These are phyloP conservation scores for Blattamonas nauphoetae DNA, from an alignment of 78 protist species.

Conservation along the genomic window DNA sequence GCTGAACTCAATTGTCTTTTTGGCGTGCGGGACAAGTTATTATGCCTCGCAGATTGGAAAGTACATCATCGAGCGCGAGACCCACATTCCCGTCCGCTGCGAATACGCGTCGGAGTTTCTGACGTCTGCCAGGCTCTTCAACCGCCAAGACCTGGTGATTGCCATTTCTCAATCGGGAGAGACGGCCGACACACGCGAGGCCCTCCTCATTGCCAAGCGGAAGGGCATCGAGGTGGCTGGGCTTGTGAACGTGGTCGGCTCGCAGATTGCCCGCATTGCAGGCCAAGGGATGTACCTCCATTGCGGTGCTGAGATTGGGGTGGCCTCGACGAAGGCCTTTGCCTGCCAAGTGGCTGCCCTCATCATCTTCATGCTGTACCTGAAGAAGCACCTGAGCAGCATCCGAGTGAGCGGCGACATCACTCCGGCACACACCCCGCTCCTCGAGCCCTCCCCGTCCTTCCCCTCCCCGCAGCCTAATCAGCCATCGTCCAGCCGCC, in stretches of 20 bases:
- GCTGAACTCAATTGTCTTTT: constrained; percentile 50
- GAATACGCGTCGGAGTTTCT: constrained; percentile 42
- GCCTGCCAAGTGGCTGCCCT: constrained; percentile 64
- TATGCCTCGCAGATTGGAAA: constrained; percentile 47
- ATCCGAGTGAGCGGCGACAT: no score
- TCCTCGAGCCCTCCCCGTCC: no score
- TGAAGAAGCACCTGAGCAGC: constrained; percentile 46
- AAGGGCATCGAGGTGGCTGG: neutral
- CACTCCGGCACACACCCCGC: no score
- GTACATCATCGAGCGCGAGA: constrained; percentile 19
- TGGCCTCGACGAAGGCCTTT: constrained; percentile 96
- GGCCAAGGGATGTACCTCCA: constrained; percentile 76
- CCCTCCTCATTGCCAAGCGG: constrained; percentile 36
- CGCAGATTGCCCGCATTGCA: constrained; percentile 76
- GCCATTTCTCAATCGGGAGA: constrained; percentile 61
- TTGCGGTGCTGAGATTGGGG: constrained; percentile 94
- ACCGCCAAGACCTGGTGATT: constrained; percentile 12
- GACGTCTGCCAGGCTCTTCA: neutral
- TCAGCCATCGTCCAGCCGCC: no score
- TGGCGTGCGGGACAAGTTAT: constrained; percentile 78
- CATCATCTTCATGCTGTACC: constrained; percentile 38
- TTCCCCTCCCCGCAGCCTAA: no score
- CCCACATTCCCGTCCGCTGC: constrained; percentile 4
- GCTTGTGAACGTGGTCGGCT: constrained; percentile 65
- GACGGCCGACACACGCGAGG: constrained; percentile 78